Evolutionary conservation across 352 stramenopile species (phyloP).

Genomic region (Nothophytophthora sp.): DNA sequence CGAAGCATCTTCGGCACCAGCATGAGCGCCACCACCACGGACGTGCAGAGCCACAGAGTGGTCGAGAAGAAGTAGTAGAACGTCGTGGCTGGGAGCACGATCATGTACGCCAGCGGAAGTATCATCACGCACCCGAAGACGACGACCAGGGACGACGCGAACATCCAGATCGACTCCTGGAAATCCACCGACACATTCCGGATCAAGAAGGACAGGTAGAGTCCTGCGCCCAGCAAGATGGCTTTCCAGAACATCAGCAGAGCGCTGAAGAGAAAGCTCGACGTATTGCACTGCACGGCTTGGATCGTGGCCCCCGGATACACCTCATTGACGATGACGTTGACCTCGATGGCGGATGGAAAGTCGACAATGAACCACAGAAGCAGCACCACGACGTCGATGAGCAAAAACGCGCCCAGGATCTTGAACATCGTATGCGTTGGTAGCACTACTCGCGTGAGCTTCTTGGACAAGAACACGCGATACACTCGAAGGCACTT

Average conservation of each 20-base stretch:
- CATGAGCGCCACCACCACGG: constrained; percentile 28
- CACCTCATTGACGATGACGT: constrained; percentile 7
- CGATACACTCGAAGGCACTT: constrained; percentile 50
- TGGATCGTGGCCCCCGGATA: constrained; percentile 8
- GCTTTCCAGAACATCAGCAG: constrained; percentile 46
- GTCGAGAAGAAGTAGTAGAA: constrained; percentile 30
- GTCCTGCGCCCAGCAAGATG: constrained; percentile 27
- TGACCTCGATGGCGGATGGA: constrained; percentile 1
- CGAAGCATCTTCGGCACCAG: constrained; percentile 30
- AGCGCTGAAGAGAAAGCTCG: constrained; percentile 34
- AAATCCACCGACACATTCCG: constrained; percentile 49
- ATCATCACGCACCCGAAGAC: constrained; percentile 30
- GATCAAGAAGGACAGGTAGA: constrained; percentile 50
- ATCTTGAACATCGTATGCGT: constrained; percentile 18
- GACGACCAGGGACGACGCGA: constrained; percentile 33
- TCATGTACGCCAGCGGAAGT: constrained; percentile 37
- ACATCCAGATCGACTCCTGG: constrained; percentile 56
- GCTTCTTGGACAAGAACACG: constrained; percentile 28
- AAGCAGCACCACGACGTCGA: constrained; percentile 25
- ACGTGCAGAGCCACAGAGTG: constrained; percentile 23
- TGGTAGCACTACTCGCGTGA: constrained; percentile 27
- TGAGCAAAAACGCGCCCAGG: constrained; percentile 10
- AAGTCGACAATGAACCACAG: constrained; percentile 26
- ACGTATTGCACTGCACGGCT: constrained; percentile 19
- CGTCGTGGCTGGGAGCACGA: constrained; percentile 17